phyloP scores from a whole-genome alignment of 2,329 filamentous ascomycete species.

The Ophiostoma triangulosporum region DNA sequence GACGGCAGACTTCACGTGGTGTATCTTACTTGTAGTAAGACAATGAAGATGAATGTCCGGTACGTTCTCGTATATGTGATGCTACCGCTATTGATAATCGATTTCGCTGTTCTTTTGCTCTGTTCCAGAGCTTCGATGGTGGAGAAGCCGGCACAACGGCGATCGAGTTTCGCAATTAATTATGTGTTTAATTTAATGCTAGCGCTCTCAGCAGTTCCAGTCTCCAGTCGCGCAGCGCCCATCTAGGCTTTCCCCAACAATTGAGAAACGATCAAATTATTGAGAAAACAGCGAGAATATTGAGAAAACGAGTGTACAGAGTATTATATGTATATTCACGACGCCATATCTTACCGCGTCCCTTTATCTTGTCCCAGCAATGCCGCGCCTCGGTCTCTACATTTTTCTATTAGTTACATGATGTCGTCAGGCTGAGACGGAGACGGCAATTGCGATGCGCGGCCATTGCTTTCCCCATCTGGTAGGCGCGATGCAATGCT shows the following conservation, averaged over 20 bases:
- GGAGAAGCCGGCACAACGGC: slow-evolving; percentile 8
- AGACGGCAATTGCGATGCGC: background rate
- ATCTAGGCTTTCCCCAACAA: slow-evolving; percentile 8
- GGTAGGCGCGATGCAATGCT: slow-evolving; percentile 5
- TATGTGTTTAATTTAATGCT: background rate
- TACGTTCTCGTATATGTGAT: background rate
- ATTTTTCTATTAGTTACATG: background rate
- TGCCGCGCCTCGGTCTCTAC: background rate
- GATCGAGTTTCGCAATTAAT: background rate
- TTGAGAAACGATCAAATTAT: slow-evolving; percentile 6
- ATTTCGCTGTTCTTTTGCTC: background rate
- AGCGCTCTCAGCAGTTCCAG: background rate
- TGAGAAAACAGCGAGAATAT: background rate
- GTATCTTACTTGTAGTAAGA: too few relatives aligned
- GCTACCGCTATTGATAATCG: too few relatives aligned
- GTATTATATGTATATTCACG: background rate
- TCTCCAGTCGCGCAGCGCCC: background rate
- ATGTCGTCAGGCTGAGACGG: background rate
- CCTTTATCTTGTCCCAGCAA: background rate
- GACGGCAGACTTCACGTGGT: background rate
- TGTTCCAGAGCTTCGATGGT: background rate
- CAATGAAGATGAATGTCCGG: too few relatives aligned
- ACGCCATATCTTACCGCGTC: background rate
- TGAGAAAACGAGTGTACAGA: background rate
- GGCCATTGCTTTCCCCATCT: slow-evolving; percentile 6